Conservation (phyloP, 176 grass and related monocot genomes). For the Aegilops longissima region DNA sequence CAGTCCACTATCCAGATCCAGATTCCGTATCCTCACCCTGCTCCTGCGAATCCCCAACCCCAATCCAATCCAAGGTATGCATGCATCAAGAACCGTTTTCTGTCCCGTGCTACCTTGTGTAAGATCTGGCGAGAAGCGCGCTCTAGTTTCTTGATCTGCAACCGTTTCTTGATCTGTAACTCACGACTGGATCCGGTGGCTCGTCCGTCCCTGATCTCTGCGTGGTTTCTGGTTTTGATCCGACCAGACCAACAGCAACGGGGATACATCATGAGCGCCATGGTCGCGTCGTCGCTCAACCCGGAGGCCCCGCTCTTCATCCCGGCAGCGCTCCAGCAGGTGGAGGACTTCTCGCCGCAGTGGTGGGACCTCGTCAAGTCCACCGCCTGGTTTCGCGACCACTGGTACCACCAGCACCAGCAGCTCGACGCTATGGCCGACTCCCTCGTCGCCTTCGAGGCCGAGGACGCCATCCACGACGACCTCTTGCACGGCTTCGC, state of each 20-base stretch:
- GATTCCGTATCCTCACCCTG: neutral
- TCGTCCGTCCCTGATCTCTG: neutral
- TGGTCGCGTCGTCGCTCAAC: conserved; percentile 55
- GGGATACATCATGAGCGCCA: conserved; percentile 39
- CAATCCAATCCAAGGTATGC: conserved; percentile 11
- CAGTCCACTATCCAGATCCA: neutral
- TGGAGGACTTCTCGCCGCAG: conserved; percentile 95
- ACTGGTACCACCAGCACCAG: conserved; percentile 70
- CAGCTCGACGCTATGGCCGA: conserved; percentile 43
- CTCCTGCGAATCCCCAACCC: neutral
- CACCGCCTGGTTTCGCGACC: conserved; percentile 75
- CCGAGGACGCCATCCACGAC: neutral
- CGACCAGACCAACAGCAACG: neutral
- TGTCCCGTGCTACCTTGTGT: neutral
- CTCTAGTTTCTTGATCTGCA: neutral
- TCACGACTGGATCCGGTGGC: neutral
- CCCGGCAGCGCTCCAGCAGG: conserved; percentile 50
- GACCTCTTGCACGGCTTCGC: neutral
- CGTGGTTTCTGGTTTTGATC: neutral
- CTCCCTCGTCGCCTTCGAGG: conserved; percentile 17
- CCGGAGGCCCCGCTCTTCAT: conserved; percentile 81
- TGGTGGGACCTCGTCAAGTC: conserved; percentile 96
- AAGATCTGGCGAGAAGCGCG: neutral
- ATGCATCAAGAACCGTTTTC: neutral
- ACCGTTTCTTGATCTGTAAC: neutral